Evolutionary conservation across 2,329 filamentous ascomycete species (phyloP).

Genomic region (Tothia fuscella): DNA sequence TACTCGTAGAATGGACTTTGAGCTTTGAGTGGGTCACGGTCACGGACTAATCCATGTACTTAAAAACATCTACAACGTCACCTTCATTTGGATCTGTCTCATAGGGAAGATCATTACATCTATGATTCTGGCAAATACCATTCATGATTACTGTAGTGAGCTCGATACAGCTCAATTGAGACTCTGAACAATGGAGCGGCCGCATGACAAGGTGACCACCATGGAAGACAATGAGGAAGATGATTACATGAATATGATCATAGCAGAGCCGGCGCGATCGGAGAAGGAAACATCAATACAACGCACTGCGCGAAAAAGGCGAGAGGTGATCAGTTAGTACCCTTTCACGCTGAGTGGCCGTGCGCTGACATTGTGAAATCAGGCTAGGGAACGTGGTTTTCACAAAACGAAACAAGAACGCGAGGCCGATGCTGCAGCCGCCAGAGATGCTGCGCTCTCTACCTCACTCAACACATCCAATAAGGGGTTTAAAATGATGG

Average conservation of each 20-base stretch:
- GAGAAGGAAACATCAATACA: constrained; percentile 52
- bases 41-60: too few species aligned
- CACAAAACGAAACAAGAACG: constrained; percentile 71
- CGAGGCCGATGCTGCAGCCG: constrained; percentile 58
- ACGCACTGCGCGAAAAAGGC: constrained; percentile 41
- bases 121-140: too few species aligned
- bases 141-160: too few species aligned
- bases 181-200: not conserved
- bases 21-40: too few species aligned
- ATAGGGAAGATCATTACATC: too few species aligned
- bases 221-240: constrained; percentile 58
- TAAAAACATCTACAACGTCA: too few species aligned
- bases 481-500: constrained; percentile 95
- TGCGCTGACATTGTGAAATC: not conserved
- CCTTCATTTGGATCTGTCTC: too few species aligned
- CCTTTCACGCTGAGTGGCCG: constrained; percentile 17
- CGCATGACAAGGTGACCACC: not conserved
- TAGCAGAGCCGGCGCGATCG: constrained; percentile 49
- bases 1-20: too few species aligned
- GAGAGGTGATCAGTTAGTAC: constrained; percentile 26
- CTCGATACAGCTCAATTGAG: too few species aligned
- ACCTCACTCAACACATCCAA: constrained; percentile 59
- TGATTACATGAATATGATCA: constrained; percentile 96
- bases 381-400: constrained; percentile 54
- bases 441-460: constrained; percentile 63